phyloP scores from a whole-genome alignment of 2,329 filamentous ascomycete genomes.

The Alternaria gaisen region DNA sequence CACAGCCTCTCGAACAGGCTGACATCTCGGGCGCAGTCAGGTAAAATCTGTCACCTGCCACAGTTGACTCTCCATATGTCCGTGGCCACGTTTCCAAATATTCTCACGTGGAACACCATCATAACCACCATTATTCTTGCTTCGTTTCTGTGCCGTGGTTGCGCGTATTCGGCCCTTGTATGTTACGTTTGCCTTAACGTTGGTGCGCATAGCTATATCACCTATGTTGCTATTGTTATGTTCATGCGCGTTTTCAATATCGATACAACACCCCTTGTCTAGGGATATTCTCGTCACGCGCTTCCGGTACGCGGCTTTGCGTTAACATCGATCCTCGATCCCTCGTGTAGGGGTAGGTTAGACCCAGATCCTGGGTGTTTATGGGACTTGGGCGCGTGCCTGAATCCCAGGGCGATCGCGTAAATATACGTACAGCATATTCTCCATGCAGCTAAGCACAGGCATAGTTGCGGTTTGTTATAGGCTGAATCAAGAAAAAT shows the following conservation, averaged over 20 bases:
- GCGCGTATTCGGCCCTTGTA: not conserved
- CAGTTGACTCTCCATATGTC: not conserved
- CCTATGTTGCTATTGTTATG: not conserved
- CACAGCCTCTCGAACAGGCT: not conserved
- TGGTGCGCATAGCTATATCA: not conserved
- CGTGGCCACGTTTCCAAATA: not conserved
- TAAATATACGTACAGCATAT: not conserved
- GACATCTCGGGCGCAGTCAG: not conserved
- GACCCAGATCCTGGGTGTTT: not conserved
- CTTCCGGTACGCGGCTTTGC: not conserved
- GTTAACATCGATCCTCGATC: not conserved
- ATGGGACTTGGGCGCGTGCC: not conserved
- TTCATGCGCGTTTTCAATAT: not conserved
- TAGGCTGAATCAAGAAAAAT: not conserved
- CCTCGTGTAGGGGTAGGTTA: not conserved
- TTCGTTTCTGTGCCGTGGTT: not conserved
- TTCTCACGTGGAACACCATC: not conserved
- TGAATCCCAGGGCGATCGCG: not conserved
- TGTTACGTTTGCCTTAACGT: not conserved
- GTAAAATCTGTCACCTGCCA: not conserved
- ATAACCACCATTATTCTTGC: not conserved
- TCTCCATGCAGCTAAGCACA: not conserved
- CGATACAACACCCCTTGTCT: not conserved
- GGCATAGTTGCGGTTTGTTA: not conserved
- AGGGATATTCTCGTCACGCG: not conserved